Evolutionary conservation across 148 eudicot species (phyloP), one percentile per base, ranked within the genome.

Genomic region (Camellia sinensis): DNA sequence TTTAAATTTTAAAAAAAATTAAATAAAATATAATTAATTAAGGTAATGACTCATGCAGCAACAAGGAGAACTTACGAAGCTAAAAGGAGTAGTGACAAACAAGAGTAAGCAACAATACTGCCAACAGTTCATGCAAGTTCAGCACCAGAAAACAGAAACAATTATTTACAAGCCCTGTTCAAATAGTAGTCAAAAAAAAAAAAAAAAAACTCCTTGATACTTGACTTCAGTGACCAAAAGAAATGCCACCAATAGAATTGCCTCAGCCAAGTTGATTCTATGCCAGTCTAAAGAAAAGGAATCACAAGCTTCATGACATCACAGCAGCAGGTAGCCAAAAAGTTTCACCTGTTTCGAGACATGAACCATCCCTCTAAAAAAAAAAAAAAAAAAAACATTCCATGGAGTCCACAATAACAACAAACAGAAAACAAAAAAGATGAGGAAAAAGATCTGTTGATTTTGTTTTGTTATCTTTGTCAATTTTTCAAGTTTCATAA

Each of bases 41-140:
- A n/a, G n/a, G n/a, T n/a, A 46, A 46, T 2, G 50, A 46, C n/a
- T 46, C 50, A 46, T 46, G 50, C 50, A 46, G 40, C 67, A 19
- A 63, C 67, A 6, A 21, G 21, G 21, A 63, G 67, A 63, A 21
- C 2, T 8, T 4, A 6, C 6, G 18, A 60, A 19, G 37, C 70
- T 6, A 45, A 73, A 81, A 86, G 68, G 37, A 64, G 18, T 67
- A 67, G 15, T 12, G 70, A 5, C 15, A 43, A 11, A 67, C 7
- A 37, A 43, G 14, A 15, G 3, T 14, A 64, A 53, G 57, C 57
- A 53, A n/a, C n/a, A n/a, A 11, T 53, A 53, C 57, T 53, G 8
- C 57, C 2, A 53, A 53, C 4, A 1, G 57, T 53, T 53, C 57
- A 53, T 53, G 9, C 57, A 3, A 22, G 29, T n/a, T 29, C 41